Percentiles rank a stretch among this genome's conserved stretches.
phyloP scores from a whole-genome alignment of 345 rosid genomes.

The Pistacia atlantica region DNA sequence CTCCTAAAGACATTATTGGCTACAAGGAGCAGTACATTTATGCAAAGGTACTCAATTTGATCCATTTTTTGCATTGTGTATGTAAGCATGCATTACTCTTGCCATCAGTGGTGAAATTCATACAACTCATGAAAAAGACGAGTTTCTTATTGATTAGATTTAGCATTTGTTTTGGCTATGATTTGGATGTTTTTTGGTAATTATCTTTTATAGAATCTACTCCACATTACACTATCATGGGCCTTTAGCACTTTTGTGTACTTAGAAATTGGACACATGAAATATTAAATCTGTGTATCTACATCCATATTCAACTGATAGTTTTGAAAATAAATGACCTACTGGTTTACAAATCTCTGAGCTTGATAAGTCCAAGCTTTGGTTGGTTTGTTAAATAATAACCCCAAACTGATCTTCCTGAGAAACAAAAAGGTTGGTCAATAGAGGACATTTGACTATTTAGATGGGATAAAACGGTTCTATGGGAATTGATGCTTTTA shows the following conservation, averaged over 20 bases:
- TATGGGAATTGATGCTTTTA: too few relatives aligned
- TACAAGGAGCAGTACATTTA: constrained; percentile 76
- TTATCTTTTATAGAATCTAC: background rate
- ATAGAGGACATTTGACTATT: too few relatives aligned
- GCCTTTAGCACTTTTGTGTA: background rate
- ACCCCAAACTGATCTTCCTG: too few relatives aligned
- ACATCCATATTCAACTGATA: background rate
- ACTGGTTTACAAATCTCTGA: background rate
- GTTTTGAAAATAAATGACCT: background rate
- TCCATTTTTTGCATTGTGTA: background rate
- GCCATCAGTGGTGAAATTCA: too few relatives aligned
- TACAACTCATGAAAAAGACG: background rate
- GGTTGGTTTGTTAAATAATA: too few relatives aligned
- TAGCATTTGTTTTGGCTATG: background rate
- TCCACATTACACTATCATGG: background rate
- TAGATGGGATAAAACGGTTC: too few relatives aligned
- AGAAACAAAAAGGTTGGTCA: background rate
- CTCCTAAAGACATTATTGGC: constrained; percentile 48
- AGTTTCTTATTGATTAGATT: background rate
- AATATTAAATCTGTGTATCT: background rate
- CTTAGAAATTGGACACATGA: background rate
- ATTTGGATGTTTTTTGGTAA: background rate
- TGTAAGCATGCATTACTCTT: background rate
- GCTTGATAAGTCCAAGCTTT: background rate
- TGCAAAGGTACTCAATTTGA: constrained; percentile 54